phyloP scores from a whole-genome alignment of 2,329 filamentous ascomycete species.

The Hypoxylon sp. region DNA sequence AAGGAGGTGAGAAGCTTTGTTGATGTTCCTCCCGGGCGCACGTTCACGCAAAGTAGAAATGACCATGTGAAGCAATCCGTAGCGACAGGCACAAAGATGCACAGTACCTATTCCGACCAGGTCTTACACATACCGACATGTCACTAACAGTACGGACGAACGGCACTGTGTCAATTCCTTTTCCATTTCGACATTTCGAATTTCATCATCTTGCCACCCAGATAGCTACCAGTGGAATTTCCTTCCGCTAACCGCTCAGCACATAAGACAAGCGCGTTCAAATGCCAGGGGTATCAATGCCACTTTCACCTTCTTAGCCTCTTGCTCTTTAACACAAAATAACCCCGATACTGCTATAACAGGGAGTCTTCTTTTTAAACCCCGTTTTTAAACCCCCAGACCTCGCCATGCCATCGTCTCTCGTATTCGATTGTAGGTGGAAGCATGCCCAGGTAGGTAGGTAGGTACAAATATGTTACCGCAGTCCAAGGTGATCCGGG shows the following conservation, averaged over 20 bases:
- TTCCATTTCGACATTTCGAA: no score
- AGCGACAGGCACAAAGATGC: no score
- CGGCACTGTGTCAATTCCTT: no score
- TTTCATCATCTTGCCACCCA: neutral
- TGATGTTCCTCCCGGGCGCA: neutral
- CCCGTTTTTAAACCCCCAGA: neutral
- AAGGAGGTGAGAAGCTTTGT: neutral
- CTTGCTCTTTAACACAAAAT: neutral
- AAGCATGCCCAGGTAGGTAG: no score
- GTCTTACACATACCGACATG: neutral
- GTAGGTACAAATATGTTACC: neutral
- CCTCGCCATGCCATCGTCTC: neutral
- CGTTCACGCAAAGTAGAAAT: no score
- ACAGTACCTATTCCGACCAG: no score
- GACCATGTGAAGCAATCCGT: no score
- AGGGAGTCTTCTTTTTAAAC: neutral
- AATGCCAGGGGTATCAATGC: conserved; percentile 3
- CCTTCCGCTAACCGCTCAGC: neutral
- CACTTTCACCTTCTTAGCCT: neutral
- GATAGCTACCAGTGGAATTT: neutral
- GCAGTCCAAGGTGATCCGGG: neutral
- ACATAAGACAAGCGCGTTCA: conserved; percentile 3
- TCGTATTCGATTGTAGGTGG: neutral
- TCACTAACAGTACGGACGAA: neutral
- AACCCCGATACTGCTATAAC: neutral